These are phyloP conservation scores for Candida boleticola DNA, from an alignment of 805 yeast species.

Conservation along the genomic window DNA sequence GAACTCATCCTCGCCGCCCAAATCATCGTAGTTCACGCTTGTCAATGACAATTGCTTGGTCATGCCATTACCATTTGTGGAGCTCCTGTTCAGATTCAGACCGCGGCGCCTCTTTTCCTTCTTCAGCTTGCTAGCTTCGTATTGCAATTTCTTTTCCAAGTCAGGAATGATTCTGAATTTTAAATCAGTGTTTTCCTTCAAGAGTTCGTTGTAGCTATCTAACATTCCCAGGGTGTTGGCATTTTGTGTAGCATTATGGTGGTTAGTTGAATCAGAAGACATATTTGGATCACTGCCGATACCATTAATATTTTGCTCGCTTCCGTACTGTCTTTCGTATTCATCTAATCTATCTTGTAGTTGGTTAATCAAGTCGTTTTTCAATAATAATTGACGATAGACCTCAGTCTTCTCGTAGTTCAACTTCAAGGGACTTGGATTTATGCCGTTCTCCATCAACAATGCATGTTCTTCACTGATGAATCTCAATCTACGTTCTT, in stretches of 20 bases:
- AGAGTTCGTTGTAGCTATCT: conserved; percentile 38
- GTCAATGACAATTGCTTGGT: not conserved
- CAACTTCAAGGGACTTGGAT: conserved; percentile 55
- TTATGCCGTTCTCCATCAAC: conserved; percentile 49
- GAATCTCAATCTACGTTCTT: conserved; percentile 63
- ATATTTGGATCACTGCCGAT: not conserved
- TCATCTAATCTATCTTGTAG: conserved; percentile 46
- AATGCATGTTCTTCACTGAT: conserved; percentile 71
- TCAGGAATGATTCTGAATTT: conserved; percentile 45
- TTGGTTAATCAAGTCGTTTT: conserved; percentile 48
- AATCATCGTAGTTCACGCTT: not conserved
- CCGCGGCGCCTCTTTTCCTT: not conserved
- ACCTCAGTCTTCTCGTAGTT: conserved; percentile 56
- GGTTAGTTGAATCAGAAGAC: not conserved
- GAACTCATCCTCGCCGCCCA: conserved; percentile 1
- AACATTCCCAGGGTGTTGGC: conserved; percentile 16
- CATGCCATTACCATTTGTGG: not conserved
- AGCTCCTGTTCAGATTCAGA: not conserved
- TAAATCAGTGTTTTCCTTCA: conserved; percentile 40
- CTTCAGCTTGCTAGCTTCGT: not conserved
- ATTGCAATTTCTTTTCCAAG: conserved; percentile 38
- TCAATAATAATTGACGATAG: conserved; percentile 43
- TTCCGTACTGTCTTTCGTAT: conserved; percentile 15
- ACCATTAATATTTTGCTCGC: conserved; percentile 23
- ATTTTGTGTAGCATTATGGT: no score